Evolutionary conservation across 176 grass and related monocot species (phyloP), one percentile per base, ranked within the genome.

Genomic region (Rhynchospora pubera): DNA sequence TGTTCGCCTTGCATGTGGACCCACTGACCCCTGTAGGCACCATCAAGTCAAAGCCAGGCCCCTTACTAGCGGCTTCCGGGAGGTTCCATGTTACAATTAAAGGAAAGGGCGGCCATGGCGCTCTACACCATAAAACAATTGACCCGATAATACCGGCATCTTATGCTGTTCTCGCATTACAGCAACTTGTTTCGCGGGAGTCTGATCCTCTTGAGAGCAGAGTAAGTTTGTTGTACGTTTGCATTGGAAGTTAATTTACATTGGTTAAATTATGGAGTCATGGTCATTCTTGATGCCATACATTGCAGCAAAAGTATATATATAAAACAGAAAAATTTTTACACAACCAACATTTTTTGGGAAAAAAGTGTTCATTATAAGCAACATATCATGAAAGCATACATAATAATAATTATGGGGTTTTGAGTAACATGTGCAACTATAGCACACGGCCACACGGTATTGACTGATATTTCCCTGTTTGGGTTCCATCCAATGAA

Each of bases 31-130:
- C 85, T 47, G 88, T 53, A 28, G 91, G 91, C n/a, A 39, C 5
- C 1, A 85, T 93, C 75, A 14, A 68, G 11, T 93, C 89, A 21
- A 83, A 88, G 26, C 87, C 94, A 0, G 91, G 94, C 7, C 87
- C 86, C 9, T 26, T 87, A 68, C 85, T 97, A 63, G 89, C 93
- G 61, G 93, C 87, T 55, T 79, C 91, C 5, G 87, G 83, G 4
- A 87, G 89, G 21, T 93, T 93, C 84, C 30, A 65, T 48, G 89
- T 59, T 30, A 91, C 85, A 21, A 78, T 97, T 59, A 82, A 82
- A 19, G 91, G 94, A 9, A 89, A 93, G 82, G 93, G 93, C 23
- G 93, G 93, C 2, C 93, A 97, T 59, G 91, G 83, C 0, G 94
- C 91, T 42, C 50, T 3, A 15, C 89, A 87, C 42, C 87, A 97